Evolutionary conservation across 208 protist species (phyloP).

Genomic region (Trypanosoma cruzi): DNA sequence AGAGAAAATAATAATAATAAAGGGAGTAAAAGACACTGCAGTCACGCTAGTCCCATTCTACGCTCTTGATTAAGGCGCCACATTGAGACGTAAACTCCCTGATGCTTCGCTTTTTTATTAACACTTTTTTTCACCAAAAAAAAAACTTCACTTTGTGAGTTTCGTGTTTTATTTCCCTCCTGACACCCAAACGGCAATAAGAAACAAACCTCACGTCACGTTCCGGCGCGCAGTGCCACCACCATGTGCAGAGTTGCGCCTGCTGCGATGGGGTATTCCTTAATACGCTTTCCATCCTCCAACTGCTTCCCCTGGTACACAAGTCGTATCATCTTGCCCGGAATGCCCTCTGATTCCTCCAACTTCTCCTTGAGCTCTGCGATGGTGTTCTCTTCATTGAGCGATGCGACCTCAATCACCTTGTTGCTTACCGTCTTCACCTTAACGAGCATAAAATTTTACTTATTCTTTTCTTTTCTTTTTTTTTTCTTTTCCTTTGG

Average conservation of each 20-base stretch:
- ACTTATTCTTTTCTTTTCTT: neutral
- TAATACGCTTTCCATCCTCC: conserved; percentile 65
- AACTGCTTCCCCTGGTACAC: conserved; percentile 77
- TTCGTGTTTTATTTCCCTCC: neutral
- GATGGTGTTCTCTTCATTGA: conserved; percentile 82
- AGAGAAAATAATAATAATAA: neutral
- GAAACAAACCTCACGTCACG: neutral
- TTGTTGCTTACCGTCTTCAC: conserved; percentile 76
- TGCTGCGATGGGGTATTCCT: conserved; percentile 59
- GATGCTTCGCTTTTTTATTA: neutral
- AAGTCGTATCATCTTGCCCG: conserved; percentile 79
- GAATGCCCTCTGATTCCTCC: conserved; percentile 80
- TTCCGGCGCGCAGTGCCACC: conserved; percentile 68
- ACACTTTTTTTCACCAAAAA: neutral
- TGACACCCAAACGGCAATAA: neutral
- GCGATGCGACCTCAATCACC: conserved; percentile 63
- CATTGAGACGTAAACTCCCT: no score
- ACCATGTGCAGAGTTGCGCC: conserved; percentile 82
- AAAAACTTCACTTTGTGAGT: neutral
- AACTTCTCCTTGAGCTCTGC: conserved; percentile 77
- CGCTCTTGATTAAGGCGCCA: no score
- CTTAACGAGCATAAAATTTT: conserved; percentile 47
- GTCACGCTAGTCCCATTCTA: no score
- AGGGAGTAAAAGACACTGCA: neutral
- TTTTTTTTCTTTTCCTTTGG: neutral